Base-by-base conservation (phyloP, 306 rosid species). In the Prunus padus region DNA sequence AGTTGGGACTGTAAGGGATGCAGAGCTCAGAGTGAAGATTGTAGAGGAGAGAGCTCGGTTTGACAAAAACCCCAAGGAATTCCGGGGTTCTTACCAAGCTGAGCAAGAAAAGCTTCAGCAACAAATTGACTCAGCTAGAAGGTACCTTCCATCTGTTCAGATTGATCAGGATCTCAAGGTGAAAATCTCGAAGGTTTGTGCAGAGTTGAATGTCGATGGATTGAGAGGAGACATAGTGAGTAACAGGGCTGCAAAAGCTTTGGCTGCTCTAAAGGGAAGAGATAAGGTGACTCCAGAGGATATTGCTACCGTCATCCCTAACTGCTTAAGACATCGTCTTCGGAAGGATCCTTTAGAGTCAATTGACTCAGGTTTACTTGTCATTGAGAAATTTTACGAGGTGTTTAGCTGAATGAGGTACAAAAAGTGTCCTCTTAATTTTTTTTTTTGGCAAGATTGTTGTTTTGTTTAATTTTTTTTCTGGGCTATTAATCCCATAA, bases 261-360 rank as follows among this genome's bases (percentile, higher is more conserved):
- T 94, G 71, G 96, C 98, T 74, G 83, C 98, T 59, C 85, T 94
- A 2, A 94, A 90, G 88, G 93, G 93, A 56, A 94, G 88, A 73
- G 96, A 82, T 61, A 79, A 73, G 64, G 98, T 92, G 33, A 83
- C 81, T 46, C 75, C 89, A 3, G 97, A 94, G 77, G 98, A 94
- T 83, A 80, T 94, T 78, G 97, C 98, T 22, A 94, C 93, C 10
- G 96, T 94, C 77, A 90, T 94, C 71, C 97, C 98, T 44, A 94
- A 94, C 86, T 88, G 97, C 88, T 84, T 94, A 83, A 90, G 98
- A 79, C 97, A 94, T 69, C 94, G 97, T 63, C 98, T 94, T 76
- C 70, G 98, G 81, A 94, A 94, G 88, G 98, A 94, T 75, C 98
- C 98, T 40, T 81, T 90, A 85, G 98, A 94, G 73, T 90, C 98